Evolutionary conservation across 768 basidiomycete species (phyloP).

Genomic region (Agrocybe chaxingu): DNA sequence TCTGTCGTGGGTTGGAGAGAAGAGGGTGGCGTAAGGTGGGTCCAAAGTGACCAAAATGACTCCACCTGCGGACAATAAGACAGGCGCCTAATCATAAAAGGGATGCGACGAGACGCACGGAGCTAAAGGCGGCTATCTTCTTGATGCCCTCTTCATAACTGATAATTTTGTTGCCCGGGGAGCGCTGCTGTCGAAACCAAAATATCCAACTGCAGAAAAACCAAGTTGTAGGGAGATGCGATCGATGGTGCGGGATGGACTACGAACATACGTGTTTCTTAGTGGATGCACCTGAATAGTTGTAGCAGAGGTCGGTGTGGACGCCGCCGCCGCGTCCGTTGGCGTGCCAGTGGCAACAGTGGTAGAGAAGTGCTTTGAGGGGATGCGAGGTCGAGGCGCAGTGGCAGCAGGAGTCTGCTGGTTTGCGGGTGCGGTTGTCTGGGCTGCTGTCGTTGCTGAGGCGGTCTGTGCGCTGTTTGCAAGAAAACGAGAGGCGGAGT

Average conservation of each 20-base stretch:
- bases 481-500: constrained; percentile 70
- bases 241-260: constrained; percentile 24
- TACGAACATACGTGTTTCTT: constrained; percentile 86
- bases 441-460: constrained; percentile 21
- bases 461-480: constrained; percentile 40
- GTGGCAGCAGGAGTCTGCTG: constrained; percentile 18
- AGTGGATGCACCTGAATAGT: constrained; percentile 61
- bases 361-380: constrained; percentile 73
- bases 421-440: constrained; percentile 18
- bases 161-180: constrained; percentile 84
- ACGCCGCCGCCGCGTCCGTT: constrained; percentile 36
- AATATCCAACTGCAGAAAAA: constrained; percentile 71
- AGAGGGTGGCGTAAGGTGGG: constrained; percentile 86
- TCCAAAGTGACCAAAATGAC: constrained; percentile 94
- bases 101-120: constrained; percentile 43
- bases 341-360: constrained; percentile 29
- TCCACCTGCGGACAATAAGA: constrained; percentile 58
- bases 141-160: constrained; percentile 96
- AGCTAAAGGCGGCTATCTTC: constrained; percentile 86
- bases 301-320: constrained; percentile 31
- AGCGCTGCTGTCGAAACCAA: constrained; percentile 89
- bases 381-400: constrained; percentile 41
- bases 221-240: constrained; percentile 18
- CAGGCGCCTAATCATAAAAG: constrained; percentile 6
- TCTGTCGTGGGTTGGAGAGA: constrained; percentile 86